Percentiles rank a stretch among this genome's conserved stretches.
Evolutionary conservation across 805 yeast genomes (phyloP).

Genomic region (Starmerella vitae): DNA sequence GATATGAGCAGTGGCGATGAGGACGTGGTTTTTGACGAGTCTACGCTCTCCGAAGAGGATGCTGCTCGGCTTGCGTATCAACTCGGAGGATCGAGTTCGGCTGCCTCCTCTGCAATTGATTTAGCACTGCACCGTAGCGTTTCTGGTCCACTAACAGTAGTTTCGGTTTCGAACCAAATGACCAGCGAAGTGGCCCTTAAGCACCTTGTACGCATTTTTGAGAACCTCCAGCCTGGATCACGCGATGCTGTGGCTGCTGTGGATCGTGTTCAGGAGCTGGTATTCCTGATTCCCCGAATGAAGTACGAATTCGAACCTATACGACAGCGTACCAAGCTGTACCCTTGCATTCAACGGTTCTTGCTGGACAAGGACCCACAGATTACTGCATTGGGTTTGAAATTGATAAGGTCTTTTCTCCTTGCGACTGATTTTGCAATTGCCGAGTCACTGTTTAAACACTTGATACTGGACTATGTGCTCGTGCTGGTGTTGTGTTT

Average conservation of each 20-base stretch:
- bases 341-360: conserved; percentile 42
- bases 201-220: conserved; percentile 5
- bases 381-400: conserved; percentile 61
- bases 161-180: not conserved
- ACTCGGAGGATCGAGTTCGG: conserved; percentile 7
- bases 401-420: conserved; percentile 55
- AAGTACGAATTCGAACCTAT: conserved; percentile 6
- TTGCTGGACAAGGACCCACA: conserved; percentile 44
- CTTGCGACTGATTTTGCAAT: conserved; percentile 43
- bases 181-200: conserved; percentile 3
- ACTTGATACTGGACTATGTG: conserved; percentile 44
- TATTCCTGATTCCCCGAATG: conserved; percentile 11
- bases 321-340: conserved; percentile 24
- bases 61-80: conserved; percentile 14
- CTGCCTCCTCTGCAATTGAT: conserved; percentile 12
- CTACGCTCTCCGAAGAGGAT: conserved; percentile 5
- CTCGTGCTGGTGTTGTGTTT: conserved; percentile 52
- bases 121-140: not conserved
- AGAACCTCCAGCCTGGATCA: conserved; percentile 10
- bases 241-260: conserved; percentile 7
- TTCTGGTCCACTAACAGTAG: not conserved
- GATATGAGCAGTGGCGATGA: conserved; percentile 28
- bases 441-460: conserved; percentile 32
- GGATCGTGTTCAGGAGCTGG: conserved; percentile 11
- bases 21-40: conserved; percentile 8